Conservation (phyloP, 2,329 filamentous ascomycete genomes). For the Corynespora cassiicola region DNA sequence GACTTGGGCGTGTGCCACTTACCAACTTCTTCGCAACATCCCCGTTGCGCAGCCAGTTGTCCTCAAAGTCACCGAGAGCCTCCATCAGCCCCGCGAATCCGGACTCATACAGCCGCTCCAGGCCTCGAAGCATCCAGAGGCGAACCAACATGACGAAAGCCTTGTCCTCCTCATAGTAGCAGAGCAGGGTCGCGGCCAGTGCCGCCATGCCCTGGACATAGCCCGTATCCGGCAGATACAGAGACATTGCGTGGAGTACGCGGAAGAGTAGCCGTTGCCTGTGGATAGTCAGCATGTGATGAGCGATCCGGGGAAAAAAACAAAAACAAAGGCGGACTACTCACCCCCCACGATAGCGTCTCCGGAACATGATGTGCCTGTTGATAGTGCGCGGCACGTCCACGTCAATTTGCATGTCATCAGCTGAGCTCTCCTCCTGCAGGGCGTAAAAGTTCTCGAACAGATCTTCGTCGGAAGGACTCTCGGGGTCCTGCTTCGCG, state of each 20-base stretch:
- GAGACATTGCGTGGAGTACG: constrained; percentile 86
- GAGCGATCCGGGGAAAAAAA: too few relatives aligned
- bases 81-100: constrained; percentile 89
- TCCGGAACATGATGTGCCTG: constrained; percentile 95
- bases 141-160: constrained; percentile 97
- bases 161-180: constrained; percentile 95
- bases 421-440: constrained; percentile 76
- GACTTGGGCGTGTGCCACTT: constrained; percentile 44
- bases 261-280: constrained; percentile 86
- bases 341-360: constrained; percentile 82
- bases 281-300: constrained; percentile 19
- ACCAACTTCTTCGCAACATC: constrained; percentile 83
- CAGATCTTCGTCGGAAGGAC: constrained; percentile 73
- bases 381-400: constrained; percentile 96
- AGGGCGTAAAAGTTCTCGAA: constrained; percentile 74
- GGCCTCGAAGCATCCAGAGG: constrained; percentile 86
- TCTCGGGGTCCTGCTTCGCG: constrained; percentile 68
- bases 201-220: constrained; percentile 99
- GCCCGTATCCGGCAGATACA: constrained; percentile 89
- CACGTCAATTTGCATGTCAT: constrained; percentile 96
- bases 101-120: constrained; percentile 82
- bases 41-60: constrained; percentile 77
- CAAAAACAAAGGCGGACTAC: constrained; percentile 11
- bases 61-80: constrained; percentile 81
- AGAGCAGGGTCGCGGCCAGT: constrained; percentile 87